Base-by-base conservation (phyloP, 2,329 filamentous ascomycete species). In the Paraphoma sp. region DNA sequence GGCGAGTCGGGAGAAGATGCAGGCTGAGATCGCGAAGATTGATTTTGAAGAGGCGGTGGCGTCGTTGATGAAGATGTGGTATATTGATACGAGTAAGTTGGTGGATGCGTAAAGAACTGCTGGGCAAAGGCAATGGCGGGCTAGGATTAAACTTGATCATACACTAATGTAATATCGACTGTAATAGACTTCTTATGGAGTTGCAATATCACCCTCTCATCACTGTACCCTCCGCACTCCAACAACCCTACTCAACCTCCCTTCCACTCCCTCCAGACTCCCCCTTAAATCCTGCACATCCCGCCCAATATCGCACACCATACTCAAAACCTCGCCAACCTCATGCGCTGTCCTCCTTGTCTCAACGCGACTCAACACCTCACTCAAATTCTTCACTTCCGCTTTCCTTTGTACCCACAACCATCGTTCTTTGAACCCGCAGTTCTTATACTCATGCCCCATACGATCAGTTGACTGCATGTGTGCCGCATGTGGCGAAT, bases 391-490 rank as follows among this genome's bases (percentile, higher is more conserved):
- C 47, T 76, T 63, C 11, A 75, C 75, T 42, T 74, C 71, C 2
- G 67, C 59, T 54, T 79, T 79, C 47, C 67, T 61, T 31, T 65
- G 65, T 41, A 80, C 56, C 78, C 78, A 80, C 12, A 71, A 41
- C 49, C 74, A 69, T 10, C 79, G 59, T 57, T 74, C 70, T 28
- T 64, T 62, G 1, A 78, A 62, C 5, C 70, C 71, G 40, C 75
- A 74, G 1, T 71, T 63, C 11, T 62, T 62, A 51, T 80, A 80
- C 45, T 75, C 67, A 6, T 57, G 63, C 2, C 59, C 60, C 14
- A 66, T 57, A 11, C 69, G 59, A 31, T 74, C 73, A 3, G 70
- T 70, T 12, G 65, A 60, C 10, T 53, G 50, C 23, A 66, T 48
- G 33, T 60, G 53, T 0, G 54, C 48, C 5, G 41, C 59, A 17